Base-by-base conservation (phyloP, 768 basidiomycete genomes). In the Lactifluus subvellereus region DNA sequence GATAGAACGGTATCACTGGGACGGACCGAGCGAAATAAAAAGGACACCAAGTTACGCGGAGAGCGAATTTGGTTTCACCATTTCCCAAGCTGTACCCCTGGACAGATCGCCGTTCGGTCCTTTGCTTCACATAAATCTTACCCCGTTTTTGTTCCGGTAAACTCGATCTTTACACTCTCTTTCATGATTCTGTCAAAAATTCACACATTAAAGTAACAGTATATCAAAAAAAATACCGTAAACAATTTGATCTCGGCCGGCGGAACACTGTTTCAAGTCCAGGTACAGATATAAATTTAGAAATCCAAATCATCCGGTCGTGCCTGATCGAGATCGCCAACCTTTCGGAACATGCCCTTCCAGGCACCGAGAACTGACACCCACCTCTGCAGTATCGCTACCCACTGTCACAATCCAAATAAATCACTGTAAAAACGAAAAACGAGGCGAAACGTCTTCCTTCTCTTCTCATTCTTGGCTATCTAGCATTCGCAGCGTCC, bases 251-350 rank as follows among this genome's bases (percentile, higher is more conserved):
- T 52, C 42, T 42, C 50, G 55, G 22, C 49, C 55, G 61, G 61
- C 55, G 50, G 55, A 57, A 20, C 38, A 16, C 6, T 2, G 2
- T 42, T 51, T 27, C 27, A 42, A 20, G 30, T 35, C 2, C 35
- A 32, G 42, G 38, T 48, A 32, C 16, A 27, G 3, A 22, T 27
- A 58, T 11, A 22, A 50, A 32, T 64, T 37, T 45, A 16, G 62
- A 54, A 59, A 59, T 48, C n/a, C 42, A 8, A 7, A 16, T 18
- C 5, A 38, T 49, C 22, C 33, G 11, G 14, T 4, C 20, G 63
- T 64, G 6, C 63, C 63, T 64, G 63, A 64, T 64, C 63, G 54
- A 55, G 38, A 43, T 20, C 48, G 54, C 63, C 58, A 54, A 56
- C 20, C 16, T 14, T 0, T 60, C 49, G 63, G 63, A 2, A 33